A percentile compares a stretch with the other conserved stretches of the same genome.
Evolutionary conservation across 805 yeast species (phyloP).

Genomic region (Groenewaldozyma salmanticensis): DNA sequence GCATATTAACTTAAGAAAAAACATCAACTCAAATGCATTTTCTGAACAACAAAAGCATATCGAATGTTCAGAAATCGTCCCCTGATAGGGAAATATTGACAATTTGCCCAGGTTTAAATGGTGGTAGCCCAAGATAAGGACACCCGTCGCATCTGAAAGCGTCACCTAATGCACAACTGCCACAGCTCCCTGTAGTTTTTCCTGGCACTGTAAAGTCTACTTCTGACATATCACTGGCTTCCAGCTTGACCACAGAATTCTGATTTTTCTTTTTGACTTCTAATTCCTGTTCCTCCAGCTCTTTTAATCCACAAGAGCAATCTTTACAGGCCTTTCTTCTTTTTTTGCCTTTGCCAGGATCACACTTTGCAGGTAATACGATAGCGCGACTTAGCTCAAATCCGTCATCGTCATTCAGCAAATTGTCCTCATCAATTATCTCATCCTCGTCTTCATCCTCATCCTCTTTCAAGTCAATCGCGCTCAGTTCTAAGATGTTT

Average conservation of each 20-base stretch:
- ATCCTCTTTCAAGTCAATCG: slow-evolving; percentile 36
- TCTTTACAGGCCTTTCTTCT: slow-evolving; percentile 95
- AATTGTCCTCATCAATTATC: slow-evolving; percentile 49
- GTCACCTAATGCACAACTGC: slow-evolving; percentile 94
- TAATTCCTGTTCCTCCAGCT: slow-evolving; percentile 50
- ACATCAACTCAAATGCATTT: no score
- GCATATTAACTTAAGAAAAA: no score
- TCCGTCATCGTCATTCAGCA: slow-evolving; percentile 32
- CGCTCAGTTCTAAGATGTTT: slow-evolving; percentile 26
- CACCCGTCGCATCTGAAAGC: slow-evolving; percentile 98
- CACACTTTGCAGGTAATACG: slow-evolving; percentile 52
- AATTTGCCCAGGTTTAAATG: slow-evolving; percentile 95
- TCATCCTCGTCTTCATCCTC: slow-evolving; percentile 38
- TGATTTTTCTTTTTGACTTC: slow-evolving; percentile 39
- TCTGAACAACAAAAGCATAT: no score
- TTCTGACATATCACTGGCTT: slow-evolving; percentile 68
- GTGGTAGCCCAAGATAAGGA: slow-evolving; percentile 94
- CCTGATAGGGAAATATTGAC: slow-evolving; percentile 54
- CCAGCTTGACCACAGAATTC: slow-evolving; percentile 49
- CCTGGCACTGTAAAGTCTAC: slow-evolving; percentile 95
- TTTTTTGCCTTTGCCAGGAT: slow-evolving; percentile 37
- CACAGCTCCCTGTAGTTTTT: slow-evolving; percentile 88
- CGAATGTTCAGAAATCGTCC: slow-evolving; percentile 48
- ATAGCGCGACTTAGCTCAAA: slow-evolving; percentile 26
- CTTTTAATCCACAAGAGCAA: slow-evolving; percentile 95